Conservation (phyloP, 495 filamentous ascomycete species). For the Terfezia claveryi region DNA sequence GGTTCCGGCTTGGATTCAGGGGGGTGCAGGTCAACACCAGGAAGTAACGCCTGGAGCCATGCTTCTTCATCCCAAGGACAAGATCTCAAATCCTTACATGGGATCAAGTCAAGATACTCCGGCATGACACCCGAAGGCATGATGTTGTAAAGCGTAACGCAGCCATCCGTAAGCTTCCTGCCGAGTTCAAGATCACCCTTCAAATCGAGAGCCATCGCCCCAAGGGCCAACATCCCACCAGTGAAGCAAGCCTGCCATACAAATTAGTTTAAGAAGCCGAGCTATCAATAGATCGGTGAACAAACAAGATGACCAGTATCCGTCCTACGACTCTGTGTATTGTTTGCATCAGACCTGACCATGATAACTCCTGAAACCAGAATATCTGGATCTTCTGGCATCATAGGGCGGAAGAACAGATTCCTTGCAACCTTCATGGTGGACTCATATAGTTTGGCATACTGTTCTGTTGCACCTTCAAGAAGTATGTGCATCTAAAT, state of each 20-base stretch:
- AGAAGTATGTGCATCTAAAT: slow-evolving; percentile 38
- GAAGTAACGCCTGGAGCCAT: slow-evolving; percentile 20
- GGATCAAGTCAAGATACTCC: slow-evolving; percentile 42
- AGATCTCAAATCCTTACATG: slow-evolving; percentile 39
- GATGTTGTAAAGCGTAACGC: slow-evolving; percentile 76
- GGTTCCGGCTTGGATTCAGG: no score
- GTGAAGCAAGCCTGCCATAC: slow-evolving; percentile 44
- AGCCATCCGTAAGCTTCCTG: slow-evolving; percentile 67
- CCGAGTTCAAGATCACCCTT: slow-evolving; percentile 63
- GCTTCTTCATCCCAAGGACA: slow-evolving; percentile 60
- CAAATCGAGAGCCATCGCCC: slow-evolving; percentile 65
- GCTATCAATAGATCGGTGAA: background rate
- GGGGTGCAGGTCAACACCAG: no score
- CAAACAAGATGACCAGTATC: slow-evolving; percentile 12
- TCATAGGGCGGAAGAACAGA: slow-evolving; percentile 44
- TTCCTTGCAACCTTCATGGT: slow-evolving; percentile 48
- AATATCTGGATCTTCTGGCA: slow-evolving; percentile 47
- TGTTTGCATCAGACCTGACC: slow-evolving; percentile 8
- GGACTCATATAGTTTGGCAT: slow-evolving; percentile 57
- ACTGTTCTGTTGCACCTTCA: slow-evolving; percentile 62
- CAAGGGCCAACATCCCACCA: slow-evolving; percentile 84
- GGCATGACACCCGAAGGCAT: slow-evolving; percentile 81
- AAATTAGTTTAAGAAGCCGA: background rate
- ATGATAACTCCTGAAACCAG: slow-evolving; percentile 42
- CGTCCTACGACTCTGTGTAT: slow-evolving; percentile 6